Percentiles rank a stretch among this genome's conserved stretches.
These are phyloP conservation scores for Drechmeria coniospora DNA, from an alignment of 2,329 filamentous ascomycete genomes.

Conservation along the genomic window DNA sequence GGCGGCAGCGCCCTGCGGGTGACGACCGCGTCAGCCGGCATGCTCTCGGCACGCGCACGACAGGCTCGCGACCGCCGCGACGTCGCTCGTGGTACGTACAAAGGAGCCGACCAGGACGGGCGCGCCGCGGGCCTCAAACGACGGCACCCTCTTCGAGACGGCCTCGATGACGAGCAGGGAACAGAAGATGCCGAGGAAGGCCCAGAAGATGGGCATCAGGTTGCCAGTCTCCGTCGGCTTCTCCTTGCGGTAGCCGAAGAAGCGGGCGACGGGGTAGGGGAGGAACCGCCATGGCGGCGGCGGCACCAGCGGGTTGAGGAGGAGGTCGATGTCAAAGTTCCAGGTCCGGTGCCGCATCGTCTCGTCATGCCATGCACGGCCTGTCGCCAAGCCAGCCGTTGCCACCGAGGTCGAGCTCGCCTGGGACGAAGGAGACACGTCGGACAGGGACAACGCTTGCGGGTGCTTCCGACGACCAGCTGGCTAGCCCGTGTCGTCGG, in stretches of 20 bases:
- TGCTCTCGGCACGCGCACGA: neutral
- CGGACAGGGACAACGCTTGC: too few relatives aligned
- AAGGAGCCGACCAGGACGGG: constrained; percentile 56
- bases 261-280: constrained; percentile 50
- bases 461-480: too few relatives aligned
- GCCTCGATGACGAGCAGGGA: constrained; percentile 44
- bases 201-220: constrained; percentile 43
- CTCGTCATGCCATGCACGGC: too few relatives aligned
- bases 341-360: constrained; percentile 14
- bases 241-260: constrained; percentile 45
- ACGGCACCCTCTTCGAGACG: constrained; percentile 36
- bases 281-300: constrained; percentile 47
- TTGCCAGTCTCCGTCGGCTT: constrained; percentile 32
- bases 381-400: too few relatives aligned
- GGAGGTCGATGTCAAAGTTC: constrained; percentile 63
- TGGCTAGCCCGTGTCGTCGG: too few relatives aligned
- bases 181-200: constrained; percentile 48
- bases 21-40: neutral
- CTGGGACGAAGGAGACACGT: too few relatives aligned
- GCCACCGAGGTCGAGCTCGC: too few relatives aligned
- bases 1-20: constrained; percentile 51
- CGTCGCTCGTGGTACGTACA: too few relatives aligned
- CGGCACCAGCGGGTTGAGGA: constrained; percentile 56
- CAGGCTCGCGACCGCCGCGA: too few relatives aligned
- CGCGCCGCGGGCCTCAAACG: constrained; percentile 34